Conservation (phyloP, 345 rosid genomes). For the Lepidium didymum region DNA sequence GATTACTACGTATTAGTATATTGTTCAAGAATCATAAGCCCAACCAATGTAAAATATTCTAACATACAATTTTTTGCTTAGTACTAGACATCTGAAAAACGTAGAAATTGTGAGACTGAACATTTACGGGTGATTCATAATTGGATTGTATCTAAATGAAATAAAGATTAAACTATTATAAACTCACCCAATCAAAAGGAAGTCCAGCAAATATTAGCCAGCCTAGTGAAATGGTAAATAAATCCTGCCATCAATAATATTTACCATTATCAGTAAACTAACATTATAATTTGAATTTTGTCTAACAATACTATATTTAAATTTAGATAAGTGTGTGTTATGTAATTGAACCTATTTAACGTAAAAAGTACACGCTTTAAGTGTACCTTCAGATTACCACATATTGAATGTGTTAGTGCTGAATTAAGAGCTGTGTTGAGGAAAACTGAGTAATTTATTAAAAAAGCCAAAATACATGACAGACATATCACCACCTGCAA, state of each 20-base stretch:
- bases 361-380: neutral
- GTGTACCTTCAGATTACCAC: constrained; percentile 65
- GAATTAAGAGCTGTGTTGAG: constrained; percentile 73
- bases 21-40: too few relatives aligned
- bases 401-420: constrained; percentile 62
- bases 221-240: constrained; percentile 62
- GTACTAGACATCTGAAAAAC: too few relatives aligned
- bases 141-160: too few relatives aligned
- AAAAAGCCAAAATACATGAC: constrained; percentile 65
- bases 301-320: neutral
- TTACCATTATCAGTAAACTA: neutral
- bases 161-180: neutral
- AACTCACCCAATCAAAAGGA: constrained; percentile 54
- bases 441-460: constrained; percentile 54
- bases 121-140: too few relatives aligned
- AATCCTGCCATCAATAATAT: constrained; percentile 37
- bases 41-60: too few relatives aligned
- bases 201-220: constrained; percentile 76
- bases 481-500: constrained; percentile 53
- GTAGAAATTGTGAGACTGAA: too few relatives aligned
- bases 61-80: too few relatives aligned
- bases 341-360: neutral
- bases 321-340: neutral
- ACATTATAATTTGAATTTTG: neutral
- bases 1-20: too few relatives aligned